phyloP scores from a whole-genome alignment of 495 filamentous ascomycete species.

The Penicillium roqueforti region DNA sequence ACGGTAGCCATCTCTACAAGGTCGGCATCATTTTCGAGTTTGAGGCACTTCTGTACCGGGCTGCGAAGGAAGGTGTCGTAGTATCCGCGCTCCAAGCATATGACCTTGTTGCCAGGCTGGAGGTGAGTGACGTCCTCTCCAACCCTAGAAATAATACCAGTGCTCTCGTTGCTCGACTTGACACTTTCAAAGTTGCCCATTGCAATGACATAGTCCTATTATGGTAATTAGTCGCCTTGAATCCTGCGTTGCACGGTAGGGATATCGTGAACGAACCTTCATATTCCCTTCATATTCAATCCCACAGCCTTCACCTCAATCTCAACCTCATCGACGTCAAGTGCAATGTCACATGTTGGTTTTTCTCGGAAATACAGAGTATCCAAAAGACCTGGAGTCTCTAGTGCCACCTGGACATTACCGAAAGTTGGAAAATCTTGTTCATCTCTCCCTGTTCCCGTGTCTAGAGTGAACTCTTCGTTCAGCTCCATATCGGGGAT shows the following conservation, averaged over 20 bases:
- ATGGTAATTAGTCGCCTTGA: background rate
- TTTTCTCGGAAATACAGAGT: background rate
- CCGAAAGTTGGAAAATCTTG: background rate
- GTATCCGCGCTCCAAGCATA: background rate
- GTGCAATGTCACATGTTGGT: background rate
- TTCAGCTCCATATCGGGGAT: background rate
- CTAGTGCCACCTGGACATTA: background rate
- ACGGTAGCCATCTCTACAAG: background rate
- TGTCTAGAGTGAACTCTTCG: background rate
- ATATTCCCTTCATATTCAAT: too few relatives aligned
- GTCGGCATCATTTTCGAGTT: background rate
- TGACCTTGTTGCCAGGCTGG: background rate
- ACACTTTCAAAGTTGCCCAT: conserved; percentile 1
- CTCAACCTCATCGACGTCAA: conserved; percentile 7
- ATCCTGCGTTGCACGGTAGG: too few relatives aligned
- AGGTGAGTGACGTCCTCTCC: background rate
- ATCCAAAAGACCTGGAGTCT: background rate
- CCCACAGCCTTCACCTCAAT: conserved; percentile 14
- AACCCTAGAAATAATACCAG: background rate
- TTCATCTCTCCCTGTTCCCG: background rate
- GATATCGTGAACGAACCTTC: background rate
- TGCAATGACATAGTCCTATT: background rate
- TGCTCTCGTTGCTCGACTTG: background rate
- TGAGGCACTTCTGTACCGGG: background rate
- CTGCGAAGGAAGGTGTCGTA: conserved; percentile 1